Percentiles rank a stretch among this genome's conserved stretches.
Conservation (phyloP, 306 rosid species). For the Cyclanthera cordifolia region DNA sequence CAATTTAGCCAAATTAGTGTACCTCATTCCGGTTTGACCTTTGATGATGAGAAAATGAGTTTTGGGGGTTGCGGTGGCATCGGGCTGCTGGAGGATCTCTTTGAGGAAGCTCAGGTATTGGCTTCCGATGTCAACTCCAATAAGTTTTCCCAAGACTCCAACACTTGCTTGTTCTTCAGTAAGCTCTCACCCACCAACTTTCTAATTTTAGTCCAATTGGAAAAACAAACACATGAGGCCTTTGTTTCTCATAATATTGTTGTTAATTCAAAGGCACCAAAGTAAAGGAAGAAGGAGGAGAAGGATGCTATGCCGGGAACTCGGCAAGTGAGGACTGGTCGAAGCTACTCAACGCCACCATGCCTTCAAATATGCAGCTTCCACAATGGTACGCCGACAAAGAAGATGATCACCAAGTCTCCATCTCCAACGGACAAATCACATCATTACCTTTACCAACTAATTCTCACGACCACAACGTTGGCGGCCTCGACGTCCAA, state of each 20-base stretch:
- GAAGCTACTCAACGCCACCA: constrained; percentile 30
- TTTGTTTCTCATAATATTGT: no score
- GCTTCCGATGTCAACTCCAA: constrained; percentile 18
- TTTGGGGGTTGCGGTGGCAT: not conserved
- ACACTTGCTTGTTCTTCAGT: constrained; percentile 19
- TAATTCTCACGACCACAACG: constrained; percentile 12
- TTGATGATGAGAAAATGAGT: constrained; percentile 19
- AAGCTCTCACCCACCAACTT: not conserved
- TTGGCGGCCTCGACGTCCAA: constrained; percentile 40
- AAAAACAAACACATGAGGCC: no score
- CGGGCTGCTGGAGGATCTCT: constrained; percentile 37
- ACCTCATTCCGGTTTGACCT: constrained; percentile 18
- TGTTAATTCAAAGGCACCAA: constrained; percentile 26
- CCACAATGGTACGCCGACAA: constrained; percentile 39
- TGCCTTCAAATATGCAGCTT: constrained; percentile 29
- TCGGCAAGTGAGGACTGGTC: constrained; percentile 48
- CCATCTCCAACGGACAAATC: constrained; percentile 33
- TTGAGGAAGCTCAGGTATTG: constrained; percentile 41
- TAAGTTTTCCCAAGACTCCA: constrained; percentile 21
- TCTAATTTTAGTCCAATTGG: no score
- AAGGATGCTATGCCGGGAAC: not conserved
- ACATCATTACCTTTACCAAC: not conserved
- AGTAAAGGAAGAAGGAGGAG: constrained; percentile 29
- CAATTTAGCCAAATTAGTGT: constrained; percentile 17
- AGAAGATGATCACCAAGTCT: constrained; percentile 13